Evolutionary conservation across 495 filamentous ascomycete genomes (phyloP).

Genomic region (Cercophora newfieldiana): DNA sequence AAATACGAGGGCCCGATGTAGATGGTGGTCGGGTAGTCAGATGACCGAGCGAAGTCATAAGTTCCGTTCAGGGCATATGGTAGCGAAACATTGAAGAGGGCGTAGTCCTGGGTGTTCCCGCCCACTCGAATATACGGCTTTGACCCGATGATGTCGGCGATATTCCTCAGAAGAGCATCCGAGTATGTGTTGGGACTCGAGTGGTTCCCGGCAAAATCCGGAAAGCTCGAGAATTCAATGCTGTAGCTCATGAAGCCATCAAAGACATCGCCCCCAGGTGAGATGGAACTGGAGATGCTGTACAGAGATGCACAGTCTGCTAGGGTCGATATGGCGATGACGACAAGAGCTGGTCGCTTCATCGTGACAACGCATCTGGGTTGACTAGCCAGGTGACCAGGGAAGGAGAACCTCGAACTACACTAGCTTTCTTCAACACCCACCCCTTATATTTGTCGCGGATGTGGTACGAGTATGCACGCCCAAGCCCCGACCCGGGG

Average conservation of each 20-base stretch:
- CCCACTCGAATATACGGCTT: conserved; percentile 62
- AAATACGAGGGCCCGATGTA: conserved; percentile 64
- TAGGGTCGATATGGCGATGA: background rate
- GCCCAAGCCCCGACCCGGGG: background rate
- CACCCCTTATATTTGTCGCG: background rate
- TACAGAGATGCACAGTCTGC: background rate
- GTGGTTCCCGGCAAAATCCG: conserved; percentile 60
- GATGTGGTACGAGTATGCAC: background rate
- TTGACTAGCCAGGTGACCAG: no score
- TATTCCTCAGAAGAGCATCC: conserved; percentile 55
- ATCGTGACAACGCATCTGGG: background rate
- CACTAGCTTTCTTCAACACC: no score
- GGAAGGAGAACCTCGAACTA: no score
- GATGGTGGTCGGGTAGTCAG: conserved; percentile 62
- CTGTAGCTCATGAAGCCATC: conserved; percentile 60
- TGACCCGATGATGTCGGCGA: conserved; percentile 47
- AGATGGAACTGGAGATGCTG: conserved; percentile 12
- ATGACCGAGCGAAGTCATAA: conserved; percentile 47
- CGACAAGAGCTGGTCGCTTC: background rate
- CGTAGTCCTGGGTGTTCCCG: conserved; percentile 64
- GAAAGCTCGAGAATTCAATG: conserved; percentile 63
- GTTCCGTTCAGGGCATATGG: conserved; percentile 56
- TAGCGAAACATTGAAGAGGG: conserved; percentile 58
- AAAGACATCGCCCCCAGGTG: conserved; percentile 38
- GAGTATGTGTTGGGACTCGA: conserved; percentile 58